Conservation (phyloP, 176 grass and related monocot species). For the Oryza glumipatula region DNA sequence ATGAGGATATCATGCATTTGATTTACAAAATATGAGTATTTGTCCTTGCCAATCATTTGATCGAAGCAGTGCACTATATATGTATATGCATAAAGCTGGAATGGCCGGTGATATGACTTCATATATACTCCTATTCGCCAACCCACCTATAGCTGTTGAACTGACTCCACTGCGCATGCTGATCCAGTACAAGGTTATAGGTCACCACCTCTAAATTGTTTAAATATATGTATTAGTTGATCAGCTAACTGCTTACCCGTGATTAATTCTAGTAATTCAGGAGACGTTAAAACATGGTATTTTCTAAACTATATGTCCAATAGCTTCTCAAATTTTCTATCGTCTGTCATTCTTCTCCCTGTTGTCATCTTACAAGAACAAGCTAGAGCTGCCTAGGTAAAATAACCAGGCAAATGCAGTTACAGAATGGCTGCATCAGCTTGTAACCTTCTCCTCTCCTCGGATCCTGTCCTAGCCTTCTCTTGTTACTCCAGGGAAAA, state of each 20-base stretch:
- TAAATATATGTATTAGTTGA: background rate
- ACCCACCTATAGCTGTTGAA: constrained; percentile 25
- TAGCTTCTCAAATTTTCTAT: background rate
- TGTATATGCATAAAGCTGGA: constrained; percentile 21
- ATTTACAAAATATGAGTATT: constrained; percentile 33
- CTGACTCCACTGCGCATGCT: background rate
- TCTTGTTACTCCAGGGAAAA: background rate
- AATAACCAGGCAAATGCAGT: background rate
- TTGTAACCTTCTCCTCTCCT: background rate
- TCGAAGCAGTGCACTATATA: constrained; percentile 14
- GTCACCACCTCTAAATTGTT: background rate
- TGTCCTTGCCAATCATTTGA: constrained; percentile 33
- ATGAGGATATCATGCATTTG: background rate
- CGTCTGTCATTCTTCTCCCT: background rate
- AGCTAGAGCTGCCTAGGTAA: background rate
- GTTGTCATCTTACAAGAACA: background rate
- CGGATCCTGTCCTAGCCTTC: background rate
- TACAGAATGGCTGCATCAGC: background rate
- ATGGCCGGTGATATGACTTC: constrained; percentile 17
- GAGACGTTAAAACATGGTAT: too few relatives aligned
- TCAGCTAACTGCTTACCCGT: background rate
- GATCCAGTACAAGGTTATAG: background rate
- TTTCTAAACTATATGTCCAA: background rate
- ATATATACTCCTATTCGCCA: constrained; percentile 9
- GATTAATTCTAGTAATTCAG: background rate